Base-by-base conservation (phyloP, 1,284 basidiomycete genomes). In the Inonotus obliquus region DNA sequence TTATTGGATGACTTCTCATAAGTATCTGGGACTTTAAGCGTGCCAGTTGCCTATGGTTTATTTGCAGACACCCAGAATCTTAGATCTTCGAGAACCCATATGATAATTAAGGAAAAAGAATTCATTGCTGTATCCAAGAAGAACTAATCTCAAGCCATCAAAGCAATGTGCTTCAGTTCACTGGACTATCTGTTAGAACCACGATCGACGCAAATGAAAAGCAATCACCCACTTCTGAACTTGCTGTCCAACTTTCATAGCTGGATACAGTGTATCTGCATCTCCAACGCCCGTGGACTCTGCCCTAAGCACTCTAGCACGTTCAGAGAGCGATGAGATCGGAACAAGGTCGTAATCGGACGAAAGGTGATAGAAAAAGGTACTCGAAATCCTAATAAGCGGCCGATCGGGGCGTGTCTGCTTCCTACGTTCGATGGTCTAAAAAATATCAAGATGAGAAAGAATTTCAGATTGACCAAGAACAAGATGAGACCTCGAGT, bases 361-460 rank as follows among this genome's bases (percentile, higher is more conserved):
- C 0, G 89, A 92, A 37, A 96, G 80, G 69, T 95, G 93, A 88
- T 89, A 95, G 78, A 96, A 96, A 78, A 96, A 95, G 0, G 94
- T 96, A 1, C 92, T 94, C 4, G 93, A 96, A 65, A 97, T 94
- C 21, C 94, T 86, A 67, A 95, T 92, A 41, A 89, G 77, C 13
- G 94, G 94, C n/a, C 94, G 84, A 57, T 84, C 80, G 0, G 91
- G 86, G 66, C 80, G 77, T 58, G 81, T 75, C 2, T 68, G 64
- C 67, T 82, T 86, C 45, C 87, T 81, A 56, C 78, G 76, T 63
- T 85, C 81, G 54, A 94, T 86, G 1, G 83, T 82, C 89, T 93
- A 61, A 38, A 32, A 25, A n/a, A 32, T n/a, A 3, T 39, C 53
- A 32, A 47, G 21, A n/a, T n/a, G n/a, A 48, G 32, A 4, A 6